Conservation (phyloP, 257 asterid genomes). For the Voacanga thouarsii region DNA sequence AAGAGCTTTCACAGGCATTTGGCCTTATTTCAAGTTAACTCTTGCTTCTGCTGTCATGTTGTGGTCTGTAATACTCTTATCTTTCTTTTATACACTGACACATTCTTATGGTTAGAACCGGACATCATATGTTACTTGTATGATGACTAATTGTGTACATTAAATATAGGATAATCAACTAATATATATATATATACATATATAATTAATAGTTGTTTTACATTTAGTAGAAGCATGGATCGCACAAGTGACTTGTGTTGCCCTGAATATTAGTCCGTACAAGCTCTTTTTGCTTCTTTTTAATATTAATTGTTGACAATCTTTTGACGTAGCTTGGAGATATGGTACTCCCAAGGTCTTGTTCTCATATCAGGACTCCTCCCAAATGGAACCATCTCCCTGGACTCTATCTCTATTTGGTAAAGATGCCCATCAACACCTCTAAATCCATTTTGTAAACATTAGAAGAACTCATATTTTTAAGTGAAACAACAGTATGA, state of each 20-base stretch:
- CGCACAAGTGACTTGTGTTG: no score
- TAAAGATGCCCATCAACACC: neutral
- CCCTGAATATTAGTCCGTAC: no score
- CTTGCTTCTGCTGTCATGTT: conserved; percentile 32
- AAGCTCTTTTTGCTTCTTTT: no score
- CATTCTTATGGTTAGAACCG: neutral
- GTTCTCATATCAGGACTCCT: conserved; percentile 34
- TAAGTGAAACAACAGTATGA: conserved; percentile 25
- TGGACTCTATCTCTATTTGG: conserved; percentile 35
- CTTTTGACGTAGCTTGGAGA: conserved; percentile 27
- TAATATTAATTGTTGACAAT: no score
- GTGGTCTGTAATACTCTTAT: conserved; percentile 11
- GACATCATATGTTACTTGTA: no score
- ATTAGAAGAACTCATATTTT: neutral
- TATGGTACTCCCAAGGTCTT: conserved; percentile 36
- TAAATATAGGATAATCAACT: no score
- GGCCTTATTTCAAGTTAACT: conserved; percentile 35
- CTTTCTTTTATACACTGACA: neutral
- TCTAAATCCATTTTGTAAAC: neutral
- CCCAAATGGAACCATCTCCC: conserved; percentile 24
- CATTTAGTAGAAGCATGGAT: no score
- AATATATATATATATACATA: no score
- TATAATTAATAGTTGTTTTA: no score
- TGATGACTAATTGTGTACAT: no score
- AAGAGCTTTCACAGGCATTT: conserved; percentile 25